Evolutionary conservation across 2,329 filamentous ascomycete species (phyloP).

Genomic region (Beauveria varroae): DNA sequence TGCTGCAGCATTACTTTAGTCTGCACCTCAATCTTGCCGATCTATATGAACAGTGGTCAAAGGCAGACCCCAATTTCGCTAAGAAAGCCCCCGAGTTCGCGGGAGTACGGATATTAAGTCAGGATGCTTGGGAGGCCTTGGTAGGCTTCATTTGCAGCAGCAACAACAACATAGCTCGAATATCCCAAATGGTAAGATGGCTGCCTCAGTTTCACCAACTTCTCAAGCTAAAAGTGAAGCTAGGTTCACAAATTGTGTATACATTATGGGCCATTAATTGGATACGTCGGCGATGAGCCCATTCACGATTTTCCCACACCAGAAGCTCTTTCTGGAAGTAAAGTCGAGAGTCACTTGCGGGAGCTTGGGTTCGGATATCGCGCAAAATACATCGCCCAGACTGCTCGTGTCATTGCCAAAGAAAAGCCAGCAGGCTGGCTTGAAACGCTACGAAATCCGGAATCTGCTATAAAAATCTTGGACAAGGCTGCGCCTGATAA

Average conservation of each 20-base stretch:
- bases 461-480: slow-evolving; percentile 43
- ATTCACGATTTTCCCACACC: slow-evolving; percentile 87
- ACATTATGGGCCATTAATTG: slow-evolving; percentile 75
- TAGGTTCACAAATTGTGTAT: slow-evolving; percentile 78
- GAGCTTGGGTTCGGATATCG: slow-evolving; percentile 89
- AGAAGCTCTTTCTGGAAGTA: slow-evolving; percentile 58
- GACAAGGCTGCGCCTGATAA: slow-evolving; percentile 37
- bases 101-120: slow-evolving; percentile 84
- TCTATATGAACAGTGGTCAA: slow-evolving; percentile 83
- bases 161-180: slow-evolving; percentile 95
- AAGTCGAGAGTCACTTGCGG: slow-evolving; percentile 75
- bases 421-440: slow-evolving; percentile 70
- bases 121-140: slow-evolving; percentile 93
- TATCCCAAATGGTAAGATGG: slow-evolving; percentile 75
- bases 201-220: neutral
- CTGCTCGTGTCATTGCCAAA: slow-evolving; percentile 64
- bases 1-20: slow-evolving; percentile 83
- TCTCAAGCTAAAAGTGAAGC: neutral
- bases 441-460: slow-evolving; percentile 67
- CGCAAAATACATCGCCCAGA: slow-evolving; percentile 85
- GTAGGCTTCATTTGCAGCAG: slow-evolving; percentile 96
- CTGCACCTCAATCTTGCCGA: slow-evolving; percentile 65
- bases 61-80: slow-evolving; percentile 78
- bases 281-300: slow-evolving; percentile 56
- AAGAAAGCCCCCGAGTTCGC: slow-evolving; percentile 80